phyloP scores from a whole-genome alignment of 2,329 filamentous ascomycete species.

The Verticillium dahliae region DNA sequence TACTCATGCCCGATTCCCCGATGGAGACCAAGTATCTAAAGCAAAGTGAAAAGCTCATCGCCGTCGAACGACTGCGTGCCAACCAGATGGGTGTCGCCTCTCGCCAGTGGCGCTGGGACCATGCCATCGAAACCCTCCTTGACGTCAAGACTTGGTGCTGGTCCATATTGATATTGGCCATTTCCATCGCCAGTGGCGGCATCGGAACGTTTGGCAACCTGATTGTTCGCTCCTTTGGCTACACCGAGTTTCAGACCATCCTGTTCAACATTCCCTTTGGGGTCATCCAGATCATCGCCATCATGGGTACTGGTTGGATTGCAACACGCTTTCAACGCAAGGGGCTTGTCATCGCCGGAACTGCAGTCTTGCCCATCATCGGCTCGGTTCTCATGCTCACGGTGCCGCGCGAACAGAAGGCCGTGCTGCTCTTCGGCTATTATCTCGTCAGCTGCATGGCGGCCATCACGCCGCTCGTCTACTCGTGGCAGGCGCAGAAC shows the following conservation, averaged over 20 bases:
- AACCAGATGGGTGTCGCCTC: conserved; percentile 73
- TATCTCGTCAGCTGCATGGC: conserved; percentile 62
- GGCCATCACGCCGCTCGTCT: conserved; percentile 58
- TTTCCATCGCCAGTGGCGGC: conserved; percentile 26
- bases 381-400: conserved; percentile 53
- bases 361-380: conserved; percentile 54
- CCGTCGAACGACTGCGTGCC: conserved; percentile 62
- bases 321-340: conserved; percentile 53
- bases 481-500: conserved; percentile 64
- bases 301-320: conserved; percentile 51
- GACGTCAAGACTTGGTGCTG: conserved; percentile 53
- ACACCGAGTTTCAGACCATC: conserved; percentile 49
- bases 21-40: conserved; percentile 50
- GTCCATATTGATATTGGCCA: conserved; percentile 51
- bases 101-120: conserved; percentile 61
- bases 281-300: conserved; percentile 51
- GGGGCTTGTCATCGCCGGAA: conserved; percentile 41
- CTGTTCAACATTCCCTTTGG: conserved; percentile 64
- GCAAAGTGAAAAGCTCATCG: conserved; percentile 59
- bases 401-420: conserved; percentile 31
- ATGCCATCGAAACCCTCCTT: conserved; percentile 45
- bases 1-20: conserved; percentile 53
- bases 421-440: conserved; percentile 51
- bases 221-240: conserved; percentile 55
- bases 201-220: conserved; percentile 60